Percentiles rank a stretch among this genome's conserved stretches.
Conservation (phyloP, 176 grass and related monocot genomes). For the Phoenix dactylifera region DNA sequence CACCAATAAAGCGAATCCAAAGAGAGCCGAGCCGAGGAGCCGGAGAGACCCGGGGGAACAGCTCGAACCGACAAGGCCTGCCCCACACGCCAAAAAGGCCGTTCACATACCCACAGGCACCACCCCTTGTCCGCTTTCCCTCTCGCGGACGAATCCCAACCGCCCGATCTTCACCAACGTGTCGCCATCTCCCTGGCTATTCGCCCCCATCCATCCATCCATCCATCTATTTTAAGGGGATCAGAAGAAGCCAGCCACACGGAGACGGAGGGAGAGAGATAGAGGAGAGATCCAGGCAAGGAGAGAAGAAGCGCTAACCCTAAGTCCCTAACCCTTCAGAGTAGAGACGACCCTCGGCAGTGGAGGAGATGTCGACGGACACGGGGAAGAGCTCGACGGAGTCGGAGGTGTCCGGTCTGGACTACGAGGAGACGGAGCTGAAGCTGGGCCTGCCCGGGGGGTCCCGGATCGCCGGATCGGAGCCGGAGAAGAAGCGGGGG, state of each 20-base stretch:
- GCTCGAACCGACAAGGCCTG: not conserved
- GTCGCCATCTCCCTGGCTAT: no score
- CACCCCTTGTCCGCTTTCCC: no score
- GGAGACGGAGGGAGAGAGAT: no score
- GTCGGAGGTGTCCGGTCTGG: not conserved
- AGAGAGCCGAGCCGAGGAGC: not conserved
- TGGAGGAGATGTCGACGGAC: constrained; percentile 1
- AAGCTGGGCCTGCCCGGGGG: not conserved
- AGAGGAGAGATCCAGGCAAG: no score
- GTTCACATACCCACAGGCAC: not conserved
- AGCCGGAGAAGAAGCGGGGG: constrained; percentile 1
- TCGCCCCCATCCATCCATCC: no score
- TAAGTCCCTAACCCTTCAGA: no score
- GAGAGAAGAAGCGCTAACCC: no score
- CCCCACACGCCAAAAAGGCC: not conserved
- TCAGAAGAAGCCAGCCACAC: no score
- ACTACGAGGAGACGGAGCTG: constrained; percentile 12
- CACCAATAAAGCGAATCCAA: no score
- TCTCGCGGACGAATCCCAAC: no score
- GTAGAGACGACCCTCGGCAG: not conserved
- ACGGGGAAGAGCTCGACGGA: constrained; percentile 8
- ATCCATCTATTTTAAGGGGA: no score
- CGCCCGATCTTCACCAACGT: no score
- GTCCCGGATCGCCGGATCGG: not conserved
- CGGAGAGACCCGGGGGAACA: not conserved